phyloP scores from a whole-genome alignment of 208 protist species.

The Crithidia bombi region DNA sequence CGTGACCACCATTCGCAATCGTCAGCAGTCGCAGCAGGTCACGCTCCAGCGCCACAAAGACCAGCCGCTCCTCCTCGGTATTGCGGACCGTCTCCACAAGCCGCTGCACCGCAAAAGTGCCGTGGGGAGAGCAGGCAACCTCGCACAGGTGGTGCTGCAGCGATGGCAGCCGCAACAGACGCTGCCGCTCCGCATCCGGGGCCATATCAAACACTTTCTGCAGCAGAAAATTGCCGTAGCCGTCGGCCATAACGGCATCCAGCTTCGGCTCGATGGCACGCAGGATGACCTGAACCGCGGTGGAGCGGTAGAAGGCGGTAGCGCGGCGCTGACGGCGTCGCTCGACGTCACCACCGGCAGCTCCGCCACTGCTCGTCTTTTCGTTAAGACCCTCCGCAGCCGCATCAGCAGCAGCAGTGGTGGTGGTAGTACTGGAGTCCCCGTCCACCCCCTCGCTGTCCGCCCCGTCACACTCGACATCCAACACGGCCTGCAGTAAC shows the following conservation, averaged over 20 bases:
- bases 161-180: slow-evolving; percentile 54
- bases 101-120: slow-evolving; percentile 96
- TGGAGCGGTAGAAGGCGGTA: slow-evolving; percentile 32
- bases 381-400: neutral
- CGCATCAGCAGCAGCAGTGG: neutral
- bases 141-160: slow-evolving; percentile 56
- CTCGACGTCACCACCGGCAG: neutral
- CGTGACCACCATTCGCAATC: slow-evolving; percentile 97
- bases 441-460: slow-evolving; percentile 4
- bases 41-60: slow-evolving; percentile 46
- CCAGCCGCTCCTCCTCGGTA: slow-evolving; percentile 71
- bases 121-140: slow-evolving; percentile 84
- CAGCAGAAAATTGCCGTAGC: slow-evolving; percentile 97
- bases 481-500: slow-evolving; percentile 64
- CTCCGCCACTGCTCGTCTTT: neutral
- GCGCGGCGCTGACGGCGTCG: slow-evolving; percentile 21
- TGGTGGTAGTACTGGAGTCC: neutral
- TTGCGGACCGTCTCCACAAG: slow-evolving; percentile 93
- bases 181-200: slow-evolving; percentile 44
- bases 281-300: slow-evolving; percentile 54
- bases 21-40: slow-evolving; percentile 86
- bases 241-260: slow-evolving; percentile 94
- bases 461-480: slow-evolving; percentile 38
- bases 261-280: slow-evolving; percentile 48
- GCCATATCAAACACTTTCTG: slow-evolving; percentile 92